Evolutionary conservation across 306 rosid species (phyloP).

Genomic region (Citrullus mucosospermus): DNA sequence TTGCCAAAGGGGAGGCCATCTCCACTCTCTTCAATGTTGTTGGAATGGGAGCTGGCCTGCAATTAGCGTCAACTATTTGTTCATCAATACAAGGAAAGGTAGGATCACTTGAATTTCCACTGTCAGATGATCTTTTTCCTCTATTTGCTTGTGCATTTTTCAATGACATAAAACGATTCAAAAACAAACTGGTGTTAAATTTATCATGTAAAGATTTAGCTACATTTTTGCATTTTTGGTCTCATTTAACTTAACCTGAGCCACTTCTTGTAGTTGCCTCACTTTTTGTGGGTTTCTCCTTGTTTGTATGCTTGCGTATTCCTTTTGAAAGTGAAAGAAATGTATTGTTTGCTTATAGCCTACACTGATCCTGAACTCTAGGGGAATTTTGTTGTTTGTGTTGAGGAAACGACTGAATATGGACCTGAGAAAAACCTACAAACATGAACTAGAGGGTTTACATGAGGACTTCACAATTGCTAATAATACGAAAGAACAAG

Average conservation of each 20-base stretch:
- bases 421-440: background rate
- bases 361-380: too few species aligned
- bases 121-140: background rate
- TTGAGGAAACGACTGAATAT: too few species aligned
- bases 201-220: background rate
- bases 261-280: too few species aligned
- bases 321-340: too few species aligned
- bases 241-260: too few species aligned
- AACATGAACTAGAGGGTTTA: background rate
- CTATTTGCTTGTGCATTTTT: background rate
- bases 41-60: conserved; percentile 89
- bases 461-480: background rate
- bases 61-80: conserved; percentile 85
- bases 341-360: too few species aligned
- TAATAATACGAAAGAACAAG: too few species aligned
- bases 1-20: conserved; percentile 98
- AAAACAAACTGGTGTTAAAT: background rate
- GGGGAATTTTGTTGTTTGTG: too few species aligned
- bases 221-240: too few species aligned
- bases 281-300: too few species aligned
- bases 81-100: conserved; percentile 93
- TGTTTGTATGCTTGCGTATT: too few species aligned
- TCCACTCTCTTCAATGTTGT: conserved; percentile 87
- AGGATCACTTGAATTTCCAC: background rate
- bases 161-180: background rate